Percentiles rank a stretch among this genome's conserved stretches.
Evolutionary conservation across 2,329 filamentous ascomycete genomes (phyloP).

Genomic region (Orbilia quercus): DNA sequence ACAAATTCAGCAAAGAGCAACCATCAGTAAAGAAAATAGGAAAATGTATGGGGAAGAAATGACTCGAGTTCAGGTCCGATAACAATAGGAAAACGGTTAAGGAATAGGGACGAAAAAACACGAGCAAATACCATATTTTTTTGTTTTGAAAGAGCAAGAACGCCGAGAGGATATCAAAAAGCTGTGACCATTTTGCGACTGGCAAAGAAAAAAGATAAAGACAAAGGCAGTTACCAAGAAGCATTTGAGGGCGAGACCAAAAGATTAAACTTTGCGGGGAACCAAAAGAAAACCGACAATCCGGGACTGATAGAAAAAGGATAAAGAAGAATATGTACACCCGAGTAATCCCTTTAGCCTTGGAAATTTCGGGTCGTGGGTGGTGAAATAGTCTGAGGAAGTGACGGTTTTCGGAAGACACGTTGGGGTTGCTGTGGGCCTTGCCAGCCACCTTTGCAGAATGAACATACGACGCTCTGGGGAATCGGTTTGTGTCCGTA

Average conservation of each 20-base stretch:
- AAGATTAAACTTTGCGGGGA: conserved; percentile 21
- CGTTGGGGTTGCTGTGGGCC: conserved; percentile 42
- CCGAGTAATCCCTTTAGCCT: conserved; percentile 22
- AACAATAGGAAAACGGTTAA: conserved; percentile 30
- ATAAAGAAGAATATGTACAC: conserved; percentile 26
- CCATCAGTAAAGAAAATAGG: conserved; percentile 10
- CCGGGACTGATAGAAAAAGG: conserved; percentile 4
- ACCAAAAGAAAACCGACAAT: conserved; percentile 12
- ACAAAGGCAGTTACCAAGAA: conserved; percentile 8
- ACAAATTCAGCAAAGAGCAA: conserved; percentile 30
- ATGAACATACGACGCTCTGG: conserved; percentile 58
- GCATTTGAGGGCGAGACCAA: conserved; percentile 11
- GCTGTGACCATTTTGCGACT: conserved; percentile 33
- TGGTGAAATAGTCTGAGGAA: conserved; percentile 47
- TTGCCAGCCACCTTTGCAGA: conserved; percentile 57
- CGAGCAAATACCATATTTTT: conserved; percentile 37
- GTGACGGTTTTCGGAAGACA: conserved; percentile 51
- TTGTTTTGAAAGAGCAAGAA: conserved; percentile 42
- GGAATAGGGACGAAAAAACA: conserved; percentile 25
- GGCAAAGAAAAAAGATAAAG: conserved; percentile 1
- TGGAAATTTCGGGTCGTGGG: conserved; percentile 41
- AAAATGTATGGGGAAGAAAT: neutral
- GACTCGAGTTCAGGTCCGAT: conserved; percentile 30
- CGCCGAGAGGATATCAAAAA: conserved; percentile 36
- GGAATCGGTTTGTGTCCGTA: conserved; percentile 58